phyloP scores from a whole-genome alignment of 768 basidiomycete species.

The Russula emetica region DNA sequence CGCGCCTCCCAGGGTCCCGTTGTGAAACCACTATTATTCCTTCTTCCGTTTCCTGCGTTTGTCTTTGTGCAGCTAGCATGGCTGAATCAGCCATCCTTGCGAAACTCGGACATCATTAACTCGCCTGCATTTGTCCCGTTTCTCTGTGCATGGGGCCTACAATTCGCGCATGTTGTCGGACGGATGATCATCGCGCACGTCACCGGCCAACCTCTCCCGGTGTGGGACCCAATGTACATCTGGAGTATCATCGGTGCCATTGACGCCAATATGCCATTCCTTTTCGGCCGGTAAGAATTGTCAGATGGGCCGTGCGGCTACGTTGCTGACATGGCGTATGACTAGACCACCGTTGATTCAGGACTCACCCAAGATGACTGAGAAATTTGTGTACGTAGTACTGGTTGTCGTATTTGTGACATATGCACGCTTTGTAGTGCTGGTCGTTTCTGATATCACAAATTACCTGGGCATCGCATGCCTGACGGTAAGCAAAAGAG shows the following conservation, averaged over 20 bases:
- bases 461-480: slow-evolving; percentile 91
- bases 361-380: slow-evolving; percentile 52
- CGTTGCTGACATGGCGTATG: background rate
- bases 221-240: slow-evolving; percentile 83
- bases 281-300: slow-evolving; percentile 58
- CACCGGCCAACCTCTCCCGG: slow-evolving; percentile 76
- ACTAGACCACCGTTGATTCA: slow-evolving; percentile 70
- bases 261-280: slow-evolving; percentile 73
- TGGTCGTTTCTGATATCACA: slow-evolving; percentile 87
- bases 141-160: slow-evolving; percentile 88
- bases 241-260: slow-evolving; percentile 72
- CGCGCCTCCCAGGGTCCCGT: slow-evolving; percentile 40
- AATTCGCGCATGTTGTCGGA: slow-evolving; percentile 87
- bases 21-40: slow-evolving; percentile 58
- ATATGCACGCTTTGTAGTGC: slow-evolving; percentile 72
- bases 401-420: slow-evolving; percentile 61
- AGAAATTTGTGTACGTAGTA: slow-evolving; percentile 69
- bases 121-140: slow-evolving; percentile 82
- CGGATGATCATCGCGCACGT: slow-evolving; percentile 92
- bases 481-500: slow-evolving; percentile 87
- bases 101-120: slow-evolving; percentile 64
- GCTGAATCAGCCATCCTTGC: slow-evolving; percentile 64
- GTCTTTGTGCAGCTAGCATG: slow-evolving; percentile 72
- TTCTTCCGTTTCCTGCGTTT: slow-evolving; percentile 76
- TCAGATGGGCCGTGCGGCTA: background rate